Base-by-base conservation (phyloP, 2,329 filamentous ascomycete genomes). In the Sporothrix brunneoviolacea region DNA sequence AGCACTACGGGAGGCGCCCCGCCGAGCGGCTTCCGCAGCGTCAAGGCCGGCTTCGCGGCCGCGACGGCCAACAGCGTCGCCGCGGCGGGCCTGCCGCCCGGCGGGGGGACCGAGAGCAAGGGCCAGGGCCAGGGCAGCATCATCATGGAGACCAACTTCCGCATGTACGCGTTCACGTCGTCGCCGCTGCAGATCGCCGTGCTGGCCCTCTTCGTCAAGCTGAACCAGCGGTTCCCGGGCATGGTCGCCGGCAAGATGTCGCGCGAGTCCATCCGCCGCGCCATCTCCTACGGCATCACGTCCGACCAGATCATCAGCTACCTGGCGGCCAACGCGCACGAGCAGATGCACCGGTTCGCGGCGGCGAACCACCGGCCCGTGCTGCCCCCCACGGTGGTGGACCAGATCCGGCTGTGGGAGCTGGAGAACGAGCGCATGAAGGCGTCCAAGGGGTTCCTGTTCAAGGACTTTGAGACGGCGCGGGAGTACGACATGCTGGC, bases 321-420 rank as follows among this genome's bases (percentile, higher is more conserved):
- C 69, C 81, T 98, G 2, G 83, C 85, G 8, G 86, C 88, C 4
- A 91, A 98, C 68, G 93, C 93, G 0, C 93, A 98, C 69, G 90
- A 94, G 39, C 88, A 97, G 67, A 89, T 98, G 80, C 83, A 86
- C 60, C 84, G 86, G 55, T 75, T 79, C 38, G 77, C 80, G 6
- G 70, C 74, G 22, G 58, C 74, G 42, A 61, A 77, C 54, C 78
- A 78, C 61, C 75, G 75, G 55, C 86, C 91, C 2, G 80, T 95
- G 15, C 77, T 98, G 2, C 93, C 94, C 1, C 91, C 93, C 0
- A 97, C 94, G 0, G 93, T 98, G 15, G 88, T 96, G 56, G 93
- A 98, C 68, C 93, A 98, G 72, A 96, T 98, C 61, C 80, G 91
- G 2, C 80, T 98, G 18, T 98, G 93, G 93, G 91, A 98, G 71